These are phyloP conservation scores for Drosera capensis DNA, from an alignment of 148 eudicot genomes.

Conservation along the genomic window DNA sequence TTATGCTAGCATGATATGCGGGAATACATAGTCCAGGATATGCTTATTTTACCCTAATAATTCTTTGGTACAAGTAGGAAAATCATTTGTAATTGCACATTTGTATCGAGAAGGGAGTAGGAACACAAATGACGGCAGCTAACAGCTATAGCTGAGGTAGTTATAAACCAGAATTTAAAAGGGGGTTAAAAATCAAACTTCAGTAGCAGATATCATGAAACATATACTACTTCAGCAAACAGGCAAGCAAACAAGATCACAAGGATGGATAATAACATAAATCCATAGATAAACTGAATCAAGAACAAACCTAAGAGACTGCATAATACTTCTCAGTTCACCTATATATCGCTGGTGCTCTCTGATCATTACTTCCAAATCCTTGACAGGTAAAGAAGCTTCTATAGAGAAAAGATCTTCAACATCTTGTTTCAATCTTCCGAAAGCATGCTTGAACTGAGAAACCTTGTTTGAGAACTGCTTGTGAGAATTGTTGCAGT, in stretches of 20 bases:
- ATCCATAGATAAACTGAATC: not conserved
- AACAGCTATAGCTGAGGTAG: too few species aligned
- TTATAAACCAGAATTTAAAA: too few species aligned
- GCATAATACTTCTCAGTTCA: conserved; percentile 87
- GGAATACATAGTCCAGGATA: too few species aligned
- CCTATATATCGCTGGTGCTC: conserved; percentile 38
- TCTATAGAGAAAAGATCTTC: conserved; percentile 68
- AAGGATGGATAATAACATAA: not conserved
- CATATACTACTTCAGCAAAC: too few species aligned
- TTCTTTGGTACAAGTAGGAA: too few species aligned
- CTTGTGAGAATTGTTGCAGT: conserved; percentile 57
- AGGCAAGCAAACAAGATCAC: not conserved
- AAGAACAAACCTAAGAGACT: conserved; percentile 63
- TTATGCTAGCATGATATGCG: too few species aligned
- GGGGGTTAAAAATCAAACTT: too few species aligned
- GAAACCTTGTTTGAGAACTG: conserved; percentile 83
- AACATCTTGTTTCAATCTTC: conserved; percentile 57
- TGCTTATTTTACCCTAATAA: too few species aligned
- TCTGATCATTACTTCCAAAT: conserved; percentile 51
- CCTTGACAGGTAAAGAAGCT: conserved; percentile 50
- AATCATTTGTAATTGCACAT: too few species aligned
- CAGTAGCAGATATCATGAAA: too few species aligned
- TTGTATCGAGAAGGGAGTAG: too few species aligned
- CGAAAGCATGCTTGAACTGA: conserved; percentile 86
- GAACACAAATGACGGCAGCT: too few species aligned